Evolutionary conservation across 2,329 filamentous ascomycete genomes (phyloP).

Genomic region (Spiromastix sp.): DNA sequence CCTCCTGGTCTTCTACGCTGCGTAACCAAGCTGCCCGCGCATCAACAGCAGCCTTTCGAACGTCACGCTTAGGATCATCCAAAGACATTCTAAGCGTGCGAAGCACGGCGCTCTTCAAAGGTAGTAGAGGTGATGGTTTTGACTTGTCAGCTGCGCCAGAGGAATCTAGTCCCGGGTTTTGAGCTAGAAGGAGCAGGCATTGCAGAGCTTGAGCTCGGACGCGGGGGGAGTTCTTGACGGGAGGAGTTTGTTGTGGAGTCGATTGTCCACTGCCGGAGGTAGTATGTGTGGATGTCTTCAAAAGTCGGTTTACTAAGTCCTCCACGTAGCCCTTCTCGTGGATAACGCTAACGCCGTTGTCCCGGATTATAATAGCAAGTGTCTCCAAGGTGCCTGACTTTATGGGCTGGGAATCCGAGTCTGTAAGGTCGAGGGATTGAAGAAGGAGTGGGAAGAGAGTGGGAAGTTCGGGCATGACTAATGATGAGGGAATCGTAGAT

Average conservation of each 20-base stretch:
- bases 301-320: constrained; percentile 46
- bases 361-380: constrained; percentile 46
- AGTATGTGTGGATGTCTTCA: constrained; percentile 34
- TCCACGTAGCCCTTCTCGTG: constrained; percentile 45
- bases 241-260: constrained; percentile 2
- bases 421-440: constrained; percentile 47
- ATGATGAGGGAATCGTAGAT: constrained; percentile 46
- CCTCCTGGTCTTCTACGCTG: constrained; percentile 47
- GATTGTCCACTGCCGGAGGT: constrained; percentile 11
- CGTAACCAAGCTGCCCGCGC: constrained; percentile 51
- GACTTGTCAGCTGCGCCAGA: constrained; percentile 13
- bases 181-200: constrained; percentile 30
- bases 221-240: constrained; percentile 16
- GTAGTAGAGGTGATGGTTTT: constrained; percentile 39
- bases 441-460: constrained; percentile 51
- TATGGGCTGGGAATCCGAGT: constrained; percentile 38
- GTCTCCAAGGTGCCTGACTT: constrained; percentile 52
- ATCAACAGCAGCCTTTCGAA: constrained; percentile 52
- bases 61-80: constrained; percentile 53
- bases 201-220: constrained; percentile 27
- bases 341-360: constrained; percentile 43
- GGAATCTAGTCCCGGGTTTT: constrained; percentile 12
- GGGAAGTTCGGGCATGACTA: constrained; percentile 49
- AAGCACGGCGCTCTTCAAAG: constrained; percentile 47
- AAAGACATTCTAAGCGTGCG: constrained; percentile 44